Evolutionary conservation across 2,329 filamentous ascomycete species (phyloP), one percentile per base, ranked within the genome.

Genomic region (Aureobasidium sp.): DNA sequence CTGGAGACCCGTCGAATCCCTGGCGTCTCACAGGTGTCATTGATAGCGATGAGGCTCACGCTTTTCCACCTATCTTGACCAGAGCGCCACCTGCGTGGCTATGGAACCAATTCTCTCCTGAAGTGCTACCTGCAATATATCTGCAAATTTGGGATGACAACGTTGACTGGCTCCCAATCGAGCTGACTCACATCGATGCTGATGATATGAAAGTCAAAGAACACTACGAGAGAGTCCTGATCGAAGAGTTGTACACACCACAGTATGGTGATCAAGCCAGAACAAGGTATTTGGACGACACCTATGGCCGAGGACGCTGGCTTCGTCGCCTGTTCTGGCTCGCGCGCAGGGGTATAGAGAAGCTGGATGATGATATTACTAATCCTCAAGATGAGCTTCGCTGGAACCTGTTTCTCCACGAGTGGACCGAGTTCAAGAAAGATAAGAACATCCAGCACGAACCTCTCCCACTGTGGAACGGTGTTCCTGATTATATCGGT

Each of bases 241-340:
- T 56, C 9, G 27, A 56, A 17, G 44, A 56, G 22, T 27, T 44
- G 2, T 56, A 56, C 39, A 25, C 14, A 8, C 48, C 48, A 2
- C 48, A 51, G 48, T 36, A 51, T 22, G 51, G 51, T 17, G 52
- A 34, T 1, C 15, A 22, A 11, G 52, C 25, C 17, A 31, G 36
- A 7, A 39, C 31, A 29, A 42, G 14, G 37, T 56, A 56, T n/a
- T 17, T 42, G 5, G 52, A 44, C 17, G 52, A 56, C 34, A 27
- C 52, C 12, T 56, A 56, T 34, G 52, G 52, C 25, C n/a, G 52
- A 56, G 52, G 52, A 11, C 52, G 52, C 14, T 56, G 52, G 52
- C 52, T 56, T 5, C 52, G 52, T 31, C 52, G 52, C 15, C n/a
- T 56, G n/a, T 56, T 42, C 34, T 3, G 6, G 2, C 41, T 53